A percentile compares a stretch with the other conserved stretches of the same genome.
These are phyloP conservation scores for Collybia nuda DNA, from an alignment of 768 basidiomycete genomes.

Conservation along the genomic window DNA sequence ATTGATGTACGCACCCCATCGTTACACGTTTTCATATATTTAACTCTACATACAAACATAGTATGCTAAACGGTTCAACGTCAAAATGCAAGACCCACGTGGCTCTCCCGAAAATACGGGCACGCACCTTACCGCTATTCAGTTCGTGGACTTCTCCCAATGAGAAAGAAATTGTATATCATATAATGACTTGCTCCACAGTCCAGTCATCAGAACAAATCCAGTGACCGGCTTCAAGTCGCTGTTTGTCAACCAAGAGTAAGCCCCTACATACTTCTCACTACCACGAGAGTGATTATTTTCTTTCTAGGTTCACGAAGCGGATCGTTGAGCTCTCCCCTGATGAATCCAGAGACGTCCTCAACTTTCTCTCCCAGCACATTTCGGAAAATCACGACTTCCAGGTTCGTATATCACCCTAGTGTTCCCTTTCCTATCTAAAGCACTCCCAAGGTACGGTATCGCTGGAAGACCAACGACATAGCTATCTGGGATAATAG, in stretches of 20 bases:
- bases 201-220: slow-evolving; percentile 54
- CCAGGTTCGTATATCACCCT: slow-evolving; percentile 25
- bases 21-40: background rate
- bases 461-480: slow-evolving; percentile 50
- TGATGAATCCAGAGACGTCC: slow-evolving; percentile 51
- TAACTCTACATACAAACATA: slow-evolving; percentile 5
- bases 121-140: slow-evolving; percentile 44
- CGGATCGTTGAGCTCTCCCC: slow-evolving; percentile 51
- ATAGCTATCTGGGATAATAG: slow-evolving; percentile 67
- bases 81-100: slow-evolving; percentile 37
- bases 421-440: background rate
- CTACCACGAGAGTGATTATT: background rate
- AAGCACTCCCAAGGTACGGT: slow-evolving; percentile 34
- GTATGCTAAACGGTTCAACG: slow-evolving; percentile 27
- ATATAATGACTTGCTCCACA: slow-evolving; percentile 10
- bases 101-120: slow-evolving; percentile 57
- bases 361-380: slow-evolving; percentile 49
- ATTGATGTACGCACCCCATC: slow-evolving; percentile 24
- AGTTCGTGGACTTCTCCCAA: slow-evolving; percentile 31
- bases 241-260: slow-evolving; percentile 55
- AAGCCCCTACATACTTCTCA: slow-evolving; percentile 10
- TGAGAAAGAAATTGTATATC: background rate
- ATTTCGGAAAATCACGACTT: slow-evolving; percentile 60
- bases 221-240: slow-evolving; percentile 62
- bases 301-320: slow-evolving; percentile 45